phyloP scores from a whole-genome alignment of 768 basidiomycete species.

The Gymnopilus dilepis region DNA sequence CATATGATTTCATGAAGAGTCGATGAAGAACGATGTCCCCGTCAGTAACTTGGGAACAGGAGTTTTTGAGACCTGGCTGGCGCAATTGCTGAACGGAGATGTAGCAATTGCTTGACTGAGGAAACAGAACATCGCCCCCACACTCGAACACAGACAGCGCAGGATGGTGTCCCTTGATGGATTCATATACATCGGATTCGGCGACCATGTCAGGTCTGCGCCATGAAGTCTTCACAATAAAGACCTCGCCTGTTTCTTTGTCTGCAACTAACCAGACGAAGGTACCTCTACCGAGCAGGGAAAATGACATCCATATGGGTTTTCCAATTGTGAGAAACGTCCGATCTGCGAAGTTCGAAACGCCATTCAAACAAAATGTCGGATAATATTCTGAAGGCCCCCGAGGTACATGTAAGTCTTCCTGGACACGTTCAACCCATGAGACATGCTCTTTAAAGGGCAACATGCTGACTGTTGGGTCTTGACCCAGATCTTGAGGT shows the following conservation, averaged over 20 bases:
- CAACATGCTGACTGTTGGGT: not conserved
- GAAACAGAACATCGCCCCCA: constrained; percentile 20
- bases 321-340: not conserved
- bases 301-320: not conserved
- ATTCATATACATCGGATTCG: not conserved
- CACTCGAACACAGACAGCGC: constrained; percentile 24
- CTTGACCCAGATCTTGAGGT: constrained; percentile 16
- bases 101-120: not conserved
- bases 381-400: not conserved
- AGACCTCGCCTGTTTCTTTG: not conserved
- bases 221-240: not conserved
- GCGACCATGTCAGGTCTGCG: not conserved
- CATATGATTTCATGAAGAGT: constrained; percentile 21
- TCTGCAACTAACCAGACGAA: not conserved
- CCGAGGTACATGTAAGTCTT: not conserved
- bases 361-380: not conserved
- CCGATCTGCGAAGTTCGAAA: not conserved
- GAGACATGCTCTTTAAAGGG: not conserved
- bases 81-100: not conserved
- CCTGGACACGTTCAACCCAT: not conserved
- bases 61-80: too few species aligned
- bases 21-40: constrained; percentile 12
- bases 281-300: not conserved
- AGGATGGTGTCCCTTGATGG: not conserved
- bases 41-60: too few species aligned